Conservation (phyloP, 805 yeast species). For the Metschnikowia picachoensis region DNA sequence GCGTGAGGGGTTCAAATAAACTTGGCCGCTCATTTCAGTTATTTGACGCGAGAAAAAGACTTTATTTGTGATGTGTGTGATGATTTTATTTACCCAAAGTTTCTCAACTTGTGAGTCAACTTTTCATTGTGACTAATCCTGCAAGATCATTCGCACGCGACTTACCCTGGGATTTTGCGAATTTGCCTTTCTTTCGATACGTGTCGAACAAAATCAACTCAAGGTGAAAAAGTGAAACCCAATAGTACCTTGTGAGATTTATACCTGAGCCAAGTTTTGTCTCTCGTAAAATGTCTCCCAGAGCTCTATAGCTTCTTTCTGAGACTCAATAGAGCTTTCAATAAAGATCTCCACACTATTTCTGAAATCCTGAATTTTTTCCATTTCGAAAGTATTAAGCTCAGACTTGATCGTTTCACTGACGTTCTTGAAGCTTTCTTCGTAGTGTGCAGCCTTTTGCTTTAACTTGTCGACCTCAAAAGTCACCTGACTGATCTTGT, state of each 20-base stretch:
- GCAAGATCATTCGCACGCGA: conserved; percentile 2
- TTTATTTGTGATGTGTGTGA: too few relatives aligned
- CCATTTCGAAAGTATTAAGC: conserved; percentile 64
- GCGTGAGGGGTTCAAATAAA: conserved; percentile 43
- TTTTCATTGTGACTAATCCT: conserved; percentile 7
- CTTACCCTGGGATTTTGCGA: background rate
- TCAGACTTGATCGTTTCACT: conserved; percentile 67
- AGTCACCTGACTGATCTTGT: conserved; percentile 54
- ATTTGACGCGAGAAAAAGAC: background rate
- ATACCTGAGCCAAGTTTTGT: conserved; percentile 22
- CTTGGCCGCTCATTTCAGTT: conserved; percentile 41
- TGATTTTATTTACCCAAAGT: too few relatives aligned
- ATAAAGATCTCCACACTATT: conserved; percentile 85
- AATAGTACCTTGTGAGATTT: background rate
- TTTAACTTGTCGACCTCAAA: conserved; percentile 58
- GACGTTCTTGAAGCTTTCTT: conserved; percentile 58
- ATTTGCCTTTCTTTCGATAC: too few relatives aligned
- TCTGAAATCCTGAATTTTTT: conserved; percentile 78
- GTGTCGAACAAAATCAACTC: too few relatives aligned
- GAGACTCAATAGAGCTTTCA: conserved; percentile 87
- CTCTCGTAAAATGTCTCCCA: conserved; percentile 83
- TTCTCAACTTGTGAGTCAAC: background rate
- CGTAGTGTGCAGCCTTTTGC: conserved; percentile 49
- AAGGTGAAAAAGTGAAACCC: background rate
- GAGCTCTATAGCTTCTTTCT: conserved; percentile 84